Evolutionary conservation across 2,329 filamentous ascomycete genomes (phyloP).

Genomic region (Elsinoe necatrix): DNA sequence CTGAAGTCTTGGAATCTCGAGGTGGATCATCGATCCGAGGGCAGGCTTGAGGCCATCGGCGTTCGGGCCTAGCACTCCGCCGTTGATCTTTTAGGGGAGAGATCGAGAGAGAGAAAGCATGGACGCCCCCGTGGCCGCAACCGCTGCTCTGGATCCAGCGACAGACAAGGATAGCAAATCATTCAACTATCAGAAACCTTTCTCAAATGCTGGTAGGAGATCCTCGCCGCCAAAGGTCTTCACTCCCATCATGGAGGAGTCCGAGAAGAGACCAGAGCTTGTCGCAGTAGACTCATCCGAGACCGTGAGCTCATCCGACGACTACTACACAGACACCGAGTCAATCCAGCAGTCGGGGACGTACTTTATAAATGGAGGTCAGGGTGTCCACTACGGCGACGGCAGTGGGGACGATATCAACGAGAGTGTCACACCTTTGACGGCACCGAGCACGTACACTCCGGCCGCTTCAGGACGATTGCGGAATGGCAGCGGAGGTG

Average conservation of each 20-base stretch:
- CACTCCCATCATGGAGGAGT: constrained; percentile 28
- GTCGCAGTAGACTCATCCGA: constrained; percentile 27
- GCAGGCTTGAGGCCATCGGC: background rate
- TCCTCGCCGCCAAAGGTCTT: constrained; percentile 13
- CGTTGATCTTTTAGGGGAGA: background rate
- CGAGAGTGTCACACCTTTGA: constrained; percentile 24
- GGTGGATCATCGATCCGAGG: background rate
- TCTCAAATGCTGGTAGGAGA: background rate
- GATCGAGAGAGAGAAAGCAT: background rate
- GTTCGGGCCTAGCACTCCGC: background rate
- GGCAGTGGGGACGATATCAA: constrained; percentile 16
- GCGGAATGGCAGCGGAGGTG: constrained; percentile 16
- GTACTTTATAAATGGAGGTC: constrained; percentile 9
- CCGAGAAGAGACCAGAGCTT: constrained; percentile 25
- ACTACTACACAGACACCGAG: constrained; percentile 19
- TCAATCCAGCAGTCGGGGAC: constrained; percentile 12
- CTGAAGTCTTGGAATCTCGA: background rate
- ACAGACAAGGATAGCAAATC: background rate
- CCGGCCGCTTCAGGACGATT: constrained; percentile 17
- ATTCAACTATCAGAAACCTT: background rate
- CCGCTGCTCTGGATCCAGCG: constrained; percentile 3
- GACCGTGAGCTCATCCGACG: constrained; percentile 23
- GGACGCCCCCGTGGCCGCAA: background rate
- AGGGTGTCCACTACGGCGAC: constrained; percentile 15
- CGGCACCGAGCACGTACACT: constrained; percentile 24